Evolutionary conservation across 495 filamentous ascomycete species (phyloP), one percentile per base, ranked within the genome.

Genomic region (Elaphomyces granulatus): DNA sequence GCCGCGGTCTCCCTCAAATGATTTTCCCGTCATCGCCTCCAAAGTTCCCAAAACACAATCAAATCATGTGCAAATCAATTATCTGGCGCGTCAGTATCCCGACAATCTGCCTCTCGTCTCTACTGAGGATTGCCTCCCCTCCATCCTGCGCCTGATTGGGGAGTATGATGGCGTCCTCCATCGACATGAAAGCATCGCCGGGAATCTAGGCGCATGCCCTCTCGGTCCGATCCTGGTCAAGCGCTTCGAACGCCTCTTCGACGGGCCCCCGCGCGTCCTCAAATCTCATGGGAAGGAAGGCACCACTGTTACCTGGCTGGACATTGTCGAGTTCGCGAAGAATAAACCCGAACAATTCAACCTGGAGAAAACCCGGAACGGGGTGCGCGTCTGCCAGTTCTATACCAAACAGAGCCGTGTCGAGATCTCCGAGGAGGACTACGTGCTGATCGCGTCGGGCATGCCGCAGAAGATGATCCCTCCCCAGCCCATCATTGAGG

Each of bases 371-470:
- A 67, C 69, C 36, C 68, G 72, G 32, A 78, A 80, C 47, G 79
- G 78, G 0, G 60, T 71, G 42, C 74, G 75, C 15, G 75, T 77
- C 21, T 88, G 85, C 45, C 83, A 82, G 42, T 87, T 90, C 56
- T 74, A 79, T 44, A 76, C 83, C 35, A 85, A 85, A 49, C 80
- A 84, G 45, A 74, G 77, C 47, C 72, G 79, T 17, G 81, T 90
- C 23, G 83, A 92, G 57, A 88, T 93, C 44, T 78, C 76, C 26
- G 83, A 90, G 56, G 84, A 88, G 52, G 85, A 93, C 52, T 90
- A 77, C 63, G 68, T 83, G 28, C 60, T 93, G 40, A 83, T 93
- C 50, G 68, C 72, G 17, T 86, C 80, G 12, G 85, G 85, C 20
- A 80, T 81, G 45, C 75, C 84, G 12, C 81, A 90, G 58, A 78